phyloP scores from a whole-genome alignment of 2,329 filamentous ascomycete species.

The Nemania serpens region DNA sequence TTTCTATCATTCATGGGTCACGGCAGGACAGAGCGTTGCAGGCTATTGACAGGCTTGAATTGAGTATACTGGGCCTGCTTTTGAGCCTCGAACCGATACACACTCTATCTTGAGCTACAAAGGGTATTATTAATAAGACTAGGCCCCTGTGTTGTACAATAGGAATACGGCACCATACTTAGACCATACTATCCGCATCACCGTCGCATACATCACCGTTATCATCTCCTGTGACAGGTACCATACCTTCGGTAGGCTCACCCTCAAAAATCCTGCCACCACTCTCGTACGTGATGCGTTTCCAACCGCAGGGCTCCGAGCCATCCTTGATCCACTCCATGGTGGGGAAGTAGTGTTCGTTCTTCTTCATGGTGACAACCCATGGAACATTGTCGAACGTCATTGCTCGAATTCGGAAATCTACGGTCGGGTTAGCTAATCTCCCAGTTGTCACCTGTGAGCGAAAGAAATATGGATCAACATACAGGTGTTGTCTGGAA shows the following conservation, averaged over 20 bases:
- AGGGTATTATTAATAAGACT: conserved; percentile 8
- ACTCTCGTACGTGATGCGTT: conserved; percentile 65
- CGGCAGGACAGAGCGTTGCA: neutral
- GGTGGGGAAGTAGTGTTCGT: conserved; percentile 89
- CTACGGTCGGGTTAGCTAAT: conserved; percentile 45
- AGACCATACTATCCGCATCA: conserved; percentile 13
- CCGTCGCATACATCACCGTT: conserved; percentile 29
- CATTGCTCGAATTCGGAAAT: conserved; percentile 96
- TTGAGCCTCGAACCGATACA: neutral
- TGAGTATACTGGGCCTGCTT: neutral
- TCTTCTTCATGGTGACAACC: conserved; percentile 99
- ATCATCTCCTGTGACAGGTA: conserved; percentile 45
- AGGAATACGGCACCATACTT: neutral
- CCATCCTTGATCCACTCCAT: conserved; percentile 71
- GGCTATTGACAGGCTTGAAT: neutral
- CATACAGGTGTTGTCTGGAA: conserved; percentile 91
- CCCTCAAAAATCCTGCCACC: conserved; percentile 55
- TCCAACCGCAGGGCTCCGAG: conserved; percentile 64
- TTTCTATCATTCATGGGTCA: neutral
- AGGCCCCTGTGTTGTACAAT: conserved; percentile 6
- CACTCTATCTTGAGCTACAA: conserved; percentile 25
- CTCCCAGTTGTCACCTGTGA: conserved; percentile 1
- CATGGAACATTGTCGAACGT: conserved; percentile 98
- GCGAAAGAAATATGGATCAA: conserved; percentile 21
- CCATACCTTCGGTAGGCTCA: conserved; percentile 57